Evolutionary conservation across 768 basidiomycete species (phyloP).

Genomic region (Chalciporus chontae): DNA sequence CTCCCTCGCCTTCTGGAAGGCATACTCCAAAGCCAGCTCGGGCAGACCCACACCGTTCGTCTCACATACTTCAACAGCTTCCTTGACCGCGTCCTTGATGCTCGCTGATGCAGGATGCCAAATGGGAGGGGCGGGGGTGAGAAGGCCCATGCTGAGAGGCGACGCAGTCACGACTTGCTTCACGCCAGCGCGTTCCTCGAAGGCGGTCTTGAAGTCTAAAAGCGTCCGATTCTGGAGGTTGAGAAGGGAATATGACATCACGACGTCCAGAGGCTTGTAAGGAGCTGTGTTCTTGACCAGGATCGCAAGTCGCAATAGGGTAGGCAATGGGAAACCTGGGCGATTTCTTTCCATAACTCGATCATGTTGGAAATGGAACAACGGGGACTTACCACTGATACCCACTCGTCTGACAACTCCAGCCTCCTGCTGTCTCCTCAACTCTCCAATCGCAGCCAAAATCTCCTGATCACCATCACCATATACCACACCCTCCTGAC

Average conservation of each 20-base stretch:
- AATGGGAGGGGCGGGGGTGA: constrained; percentile 50
- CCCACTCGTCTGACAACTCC: constrained; percentile 74
- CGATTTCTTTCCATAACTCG: not conserved
- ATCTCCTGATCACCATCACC: constrained; percentile 73
- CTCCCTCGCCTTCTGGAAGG: constrained; percentile 47
- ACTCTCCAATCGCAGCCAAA: constrained; percentile 61
- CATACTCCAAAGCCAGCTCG: constrained; percentile 71
- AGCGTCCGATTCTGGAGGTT: constrained; percentile 69
- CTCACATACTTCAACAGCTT: constrained; percentile 32
- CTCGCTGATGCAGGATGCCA: constrained; percentile 77
- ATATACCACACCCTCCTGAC: constrained; percentile 51
- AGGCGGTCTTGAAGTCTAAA: constrained; percentile 49
- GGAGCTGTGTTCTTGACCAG: constrained; percentile 65
- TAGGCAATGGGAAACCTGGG: constrained; percentile 76
- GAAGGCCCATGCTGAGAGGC: constrained; percentile 81
- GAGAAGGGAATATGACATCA: constrained; percentile 81
- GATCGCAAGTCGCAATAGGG: constrained; percentile 78
- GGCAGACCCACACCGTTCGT: constrained; percentile 44
- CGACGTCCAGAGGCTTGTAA: constrained; percentile 68
- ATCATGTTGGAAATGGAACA: not conserved
- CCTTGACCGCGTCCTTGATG: constrained; percentile 41
- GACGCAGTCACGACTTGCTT: constrained; percentile 72
- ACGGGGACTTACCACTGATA: constrained; percentile 59
- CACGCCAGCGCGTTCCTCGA: constrained; percentile 62
- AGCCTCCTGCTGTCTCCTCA: constrained; percentile 66